Percentiles rank a stretch among this genome's conserved stretches.
Evolutionary conservation across 495 filamentous ascomycete genomes (phyloP).

Genomic region (Daldinia grandis): DNA sequence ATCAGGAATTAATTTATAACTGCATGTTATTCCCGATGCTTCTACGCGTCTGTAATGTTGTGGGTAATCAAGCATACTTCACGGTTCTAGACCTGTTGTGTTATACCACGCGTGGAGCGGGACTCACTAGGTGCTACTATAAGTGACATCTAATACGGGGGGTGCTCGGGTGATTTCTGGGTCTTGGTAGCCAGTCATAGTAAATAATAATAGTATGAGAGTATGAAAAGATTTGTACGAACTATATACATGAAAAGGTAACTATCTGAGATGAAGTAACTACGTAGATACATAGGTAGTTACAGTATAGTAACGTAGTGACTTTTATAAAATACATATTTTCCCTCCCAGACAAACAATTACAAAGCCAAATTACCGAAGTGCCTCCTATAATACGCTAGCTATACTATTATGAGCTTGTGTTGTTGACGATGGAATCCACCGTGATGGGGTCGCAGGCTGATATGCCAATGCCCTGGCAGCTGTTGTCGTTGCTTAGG

Average conservation of each 20-base stretch:
- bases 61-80: neutral
- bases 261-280: neutral
- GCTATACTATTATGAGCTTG: neutral
- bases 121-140: too few relatives aligned
- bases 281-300: conserved; percentile 5
- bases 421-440: conserved; percentile 15
- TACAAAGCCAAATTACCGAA: neutral
- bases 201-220: too few relatives aligned
- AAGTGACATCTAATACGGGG: neutral
- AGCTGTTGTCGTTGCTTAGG: conserved; percentile 27
- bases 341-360: neutral
- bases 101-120: neutral
- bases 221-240: too few relatives aligned
- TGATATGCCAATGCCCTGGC: conserved; percentile 41
- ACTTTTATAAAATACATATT: neutral
- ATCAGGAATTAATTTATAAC: neutral
- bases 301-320: neutral
- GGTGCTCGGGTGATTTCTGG: neutral
- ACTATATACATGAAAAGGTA: neutral
- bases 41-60: neutral
- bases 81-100: neutral
- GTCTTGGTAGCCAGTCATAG: neutral
- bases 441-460: conserved; percentile 46
- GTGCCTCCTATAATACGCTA: too few relatives aligned
- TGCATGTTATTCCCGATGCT: neutral